phyloP scores from a whole-genome alignment of 108 stramenopile genomes.

The Discostella pseudostelligera region DNA sequence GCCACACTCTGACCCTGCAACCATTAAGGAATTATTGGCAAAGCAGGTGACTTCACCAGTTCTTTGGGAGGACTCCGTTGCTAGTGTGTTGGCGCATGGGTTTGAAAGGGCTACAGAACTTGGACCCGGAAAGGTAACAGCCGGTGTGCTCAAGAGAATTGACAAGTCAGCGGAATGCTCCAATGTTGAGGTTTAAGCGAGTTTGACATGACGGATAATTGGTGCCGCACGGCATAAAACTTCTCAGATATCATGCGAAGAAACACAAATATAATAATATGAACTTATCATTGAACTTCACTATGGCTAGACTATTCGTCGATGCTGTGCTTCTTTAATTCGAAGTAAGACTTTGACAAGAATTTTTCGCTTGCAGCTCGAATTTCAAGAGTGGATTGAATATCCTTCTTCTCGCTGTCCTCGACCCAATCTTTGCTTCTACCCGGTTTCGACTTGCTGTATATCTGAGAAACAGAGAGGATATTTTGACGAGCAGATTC shows the following conservation, averaged over 20 bases:
- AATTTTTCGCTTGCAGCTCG: constrained; percentile 57
- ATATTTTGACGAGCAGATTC: constrained; percentile 51
- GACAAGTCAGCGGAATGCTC: constrained; percentile 85
- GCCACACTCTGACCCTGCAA: constrained; percentile 93
- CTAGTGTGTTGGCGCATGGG: constrained; percentile 75
- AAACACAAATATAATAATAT: neutral
- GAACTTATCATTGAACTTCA: neutral
- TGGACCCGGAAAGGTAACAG: constrained; percentile 93
- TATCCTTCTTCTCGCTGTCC: constrained; percentile 62
- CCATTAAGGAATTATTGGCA: constrained; percentile 92
- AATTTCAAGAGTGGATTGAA: constrained; percentile 47
- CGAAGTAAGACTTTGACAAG: constrained; percentile 35
- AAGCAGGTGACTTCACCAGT: constrained; percentile 97
- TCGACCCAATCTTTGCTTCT: constrained; percentile 47
- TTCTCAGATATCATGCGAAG: neutral
- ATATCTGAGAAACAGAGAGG: constrained; percentile 49
- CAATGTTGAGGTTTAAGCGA: constrained; percentile 87
- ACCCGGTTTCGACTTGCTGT: constrained; percentile 60
- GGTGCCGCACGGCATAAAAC: neutral
- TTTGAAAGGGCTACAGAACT: constrained; percentile 88
- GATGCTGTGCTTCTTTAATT: constrained; percentile 23
- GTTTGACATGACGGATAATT: neutral
- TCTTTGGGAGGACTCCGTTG: constrained; percentile 93
- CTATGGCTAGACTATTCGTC: no score
- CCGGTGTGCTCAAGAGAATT: constrained; percentile 95